A percentile compares a stretch with the other conserved stretches of the same genome.
These are phyloP conservation scores for Arthrobotrys musiformis DNA, from an alignment of 2,329 filamentous ascomycete genomes.

Conservation along the genomic window DNA sequence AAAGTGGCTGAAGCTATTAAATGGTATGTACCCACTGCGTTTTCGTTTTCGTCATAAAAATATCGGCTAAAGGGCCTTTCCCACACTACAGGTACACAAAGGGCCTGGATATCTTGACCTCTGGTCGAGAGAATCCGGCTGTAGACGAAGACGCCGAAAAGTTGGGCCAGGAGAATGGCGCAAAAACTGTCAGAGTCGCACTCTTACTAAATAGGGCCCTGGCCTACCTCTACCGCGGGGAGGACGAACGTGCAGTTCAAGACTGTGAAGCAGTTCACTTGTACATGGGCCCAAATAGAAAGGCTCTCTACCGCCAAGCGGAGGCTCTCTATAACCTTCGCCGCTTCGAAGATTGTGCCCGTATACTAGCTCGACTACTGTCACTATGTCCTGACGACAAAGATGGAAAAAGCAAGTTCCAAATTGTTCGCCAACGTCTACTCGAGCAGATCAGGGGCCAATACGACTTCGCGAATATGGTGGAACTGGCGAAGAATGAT, in stretches of 20 bases:
- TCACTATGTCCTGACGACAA: constrained; percentile 9
- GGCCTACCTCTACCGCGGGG: background rate
- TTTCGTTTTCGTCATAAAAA: background rate
- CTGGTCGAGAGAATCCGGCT: background rate
- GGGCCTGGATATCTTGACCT: background rate
- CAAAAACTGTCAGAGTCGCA: background rate
- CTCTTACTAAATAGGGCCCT: constrained; percentile 22
- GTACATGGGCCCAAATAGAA: constrained; percentile 21
- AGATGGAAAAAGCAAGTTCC: constrained; percentile 4
- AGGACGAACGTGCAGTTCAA: background rate
- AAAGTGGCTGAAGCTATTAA: constrained; percentile 20
- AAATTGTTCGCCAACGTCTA: constrained; percentile 2
- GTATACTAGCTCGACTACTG: background rate
- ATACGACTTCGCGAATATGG: constrained; percentile 34
- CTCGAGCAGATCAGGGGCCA: constrained; percentile 9
- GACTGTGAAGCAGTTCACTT: constrained; percentile 16
- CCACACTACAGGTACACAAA: constrained; percentile 18
- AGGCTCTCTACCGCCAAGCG: constrained; percentile 34
- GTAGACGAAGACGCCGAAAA: no score
- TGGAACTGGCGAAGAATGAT: constrained; percentile 30
- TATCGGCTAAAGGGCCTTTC: background rate
- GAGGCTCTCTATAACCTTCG: constrained; percentile 29
- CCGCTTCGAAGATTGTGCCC: constrained; percentile 1
- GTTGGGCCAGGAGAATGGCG: no score
- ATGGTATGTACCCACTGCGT: constrained; percentile 17